Evolutionary conservation across 2,329 filamentous ascomycete species (phyloP), one percentile per base, ranked within the genome.

Genomic region (Pseudopyrenochaeta lycopersici): DNA sequence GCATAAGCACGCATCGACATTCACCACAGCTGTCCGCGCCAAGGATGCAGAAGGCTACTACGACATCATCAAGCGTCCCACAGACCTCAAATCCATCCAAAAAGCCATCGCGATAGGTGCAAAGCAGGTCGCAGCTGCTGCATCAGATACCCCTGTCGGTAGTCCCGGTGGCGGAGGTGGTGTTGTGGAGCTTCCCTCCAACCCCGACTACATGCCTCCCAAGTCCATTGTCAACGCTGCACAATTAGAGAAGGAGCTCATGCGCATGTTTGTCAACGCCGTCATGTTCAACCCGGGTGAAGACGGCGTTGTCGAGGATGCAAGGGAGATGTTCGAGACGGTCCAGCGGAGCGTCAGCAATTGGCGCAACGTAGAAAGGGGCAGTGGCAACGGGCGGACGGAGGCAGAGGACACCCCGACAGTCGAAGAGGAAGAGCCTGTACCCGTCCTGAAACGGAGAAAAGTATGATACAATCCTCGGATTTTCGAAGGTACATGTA

Each of bases 251-350:
- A 91, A 92, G 62, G 94, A 98, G 74, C 81, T 98, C 10, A 91
- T 96, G 66, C 90, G 96, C 66, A 97, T 98, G 91, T 97, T 98
- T 74, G 92, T 92, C 63, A 98, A 98, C 69, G 94, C 95, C 15
- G 90, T 97, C 76, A 98, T 99, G 95, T 99, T 97, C 81, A 98
- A 98, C 66, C 88, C 90, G 0, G 91, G 96, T 58, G 92, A 96
- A 75, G 91, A 94, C 32, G 91, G 90, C 3, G 88, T 97, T 27
- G 93, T 97, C 29, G 89, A 90, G 54, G 92, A 96, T 70, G 92
- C 93, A 1, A 83, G 89, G 51, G 90, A 91, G 73, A 97, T 97
- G 92, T 96, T 92, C 67, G 84, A 90, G 54, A 90, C 94, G 74
- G 91, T 96, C 1, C 90, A 96, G 77, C 88, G 89, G 71, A 85